Conservation (phyloP, 441 rosid genomes). For the Arabidopsis hybrid region DNA sequence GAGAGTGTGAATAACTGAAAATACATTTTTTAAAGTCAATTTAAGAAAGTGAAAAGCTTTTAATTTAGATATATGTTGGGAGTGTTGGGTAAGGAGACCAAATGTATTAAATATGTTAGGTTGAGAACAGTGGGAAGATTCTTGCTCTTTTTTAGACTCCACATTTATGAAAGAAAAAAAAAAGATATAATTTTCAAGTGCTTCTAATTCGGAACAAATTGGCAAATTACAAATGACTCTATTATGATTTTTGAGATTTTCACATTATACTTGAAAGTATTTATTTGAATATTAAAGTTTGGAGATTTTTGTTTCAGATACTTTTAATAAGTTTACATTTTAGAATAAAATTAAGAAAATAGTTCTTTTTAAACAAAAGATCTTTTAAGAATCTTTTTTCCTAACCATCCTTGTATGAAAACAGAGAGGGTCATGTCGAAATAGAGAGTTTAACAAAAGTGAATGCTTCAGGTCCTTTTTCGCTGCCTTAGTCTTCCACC, state of each 20-base stretch:
- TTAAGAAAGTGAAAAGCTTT: slow-evolving; percentile 18
- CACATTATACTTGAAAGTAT: not conserved
- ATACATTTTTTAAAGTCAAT: not conserved
- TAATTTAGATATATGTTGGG: slow-evolving; percentile 26
- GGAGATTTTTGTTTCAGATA: not conserved
- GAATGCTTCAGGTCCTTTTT: slow-evolving; percentile 33
- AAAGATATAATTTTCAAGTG: too few relatives aligned
- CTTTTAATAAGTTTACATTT: not conserved
- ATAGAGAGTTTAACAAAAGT: not conserved
- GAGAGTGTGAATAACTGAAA: too few relatives aligned
- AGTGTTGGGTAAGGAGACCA: slow-evolving; percentile 30
- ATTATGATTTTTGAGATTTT: not conserved
- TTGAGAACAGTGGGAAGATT: slow-evolving; percentile 39
- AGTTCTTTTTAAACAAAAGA: too few relatives aligned
- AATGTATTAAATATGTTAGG: slow-evolving; percentile 41
- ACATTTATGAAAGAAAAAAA: slow-evolving; percentile 20
- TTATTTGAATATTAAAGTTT: not conserved
- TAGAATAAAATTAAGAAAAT: not conserved
- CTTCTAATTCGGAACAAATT: slow-evolving; percentile 6
- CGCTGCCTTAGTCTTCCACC: slow-evolving; percentile 60
- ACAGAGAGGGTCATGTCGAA: not conserved
- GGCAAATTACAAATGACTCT: not conserved
- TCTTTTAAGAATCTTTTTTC: not conserved
- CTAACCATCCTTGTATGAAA: not conserved
- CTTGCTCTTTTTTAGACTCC: slow-evolving; percentile 42